A percentile compares a stretch with the other conserved stretches of the same genome.
Conservation (phyloP, 805 yeast genomes). For the Starmera pachycereana region DNA sequence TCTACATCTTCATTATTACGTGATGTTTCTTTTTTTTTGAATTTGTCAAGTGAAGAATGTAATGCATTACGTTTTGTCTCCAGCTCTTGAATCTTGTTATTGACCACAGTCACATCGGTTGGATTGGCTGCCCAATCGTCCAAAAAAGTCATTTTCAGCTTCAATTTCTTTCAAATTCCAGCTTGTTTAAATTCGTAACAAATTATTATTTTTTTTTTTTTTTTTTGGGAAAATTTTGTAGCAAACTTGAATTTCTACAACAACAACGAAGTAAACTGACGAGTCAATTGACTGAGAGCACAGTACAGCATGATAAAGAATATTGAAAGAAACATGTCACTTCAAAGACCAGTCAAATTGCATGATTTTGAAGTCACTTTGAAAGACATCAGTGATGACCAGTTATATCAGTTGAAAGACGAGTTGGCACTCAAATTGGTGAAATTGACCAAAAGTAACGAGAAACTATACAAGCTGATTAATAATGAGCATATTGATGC, state of each 20-base stretch:
- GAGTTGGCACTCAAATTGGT: conserved; percentile 31
- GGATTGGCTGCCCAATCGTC: conserved; percentile 9
- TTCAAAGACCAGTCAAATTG: conserved; percentile 28
- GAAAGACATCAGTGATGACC: conserved; percentile 40
- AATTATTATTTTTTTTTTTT: too few species aligned
- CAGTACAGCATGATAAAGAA: neutral
- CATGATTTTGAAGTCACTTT: conserved; percentile 42
- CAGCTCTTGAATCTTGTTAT: conserved; percentile 16
- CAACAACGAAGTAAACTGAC: too few species aligned
- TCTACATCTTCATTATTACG: conserved; percentile 5
- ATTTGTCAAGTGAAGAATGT: conserved; percentile 3
- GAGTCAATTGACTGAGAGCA: neutral
- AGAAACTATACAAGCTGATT: conserved; percentile 33
- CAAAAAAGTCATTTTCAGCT: neutral
- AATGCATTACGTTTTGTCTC: conserved; percentile 14
- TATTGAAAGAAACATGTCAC: conserved; percentile 12
- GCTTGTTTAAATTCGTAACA: neutral
- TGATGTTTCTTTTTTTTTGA: conserved; percentile 9
- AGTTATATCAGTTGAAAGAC: conserved; percentile 22
- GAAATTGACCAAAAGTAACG: conserved; percentile 43
- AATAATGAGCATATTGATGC: conserved; percentile 19
- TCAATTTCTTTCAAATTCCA: neutral
- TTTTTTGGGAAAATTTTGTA: too few species aligned
- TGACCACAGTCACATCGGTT: conserved; percentile 18
- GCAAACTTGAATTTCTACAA: too few species aligned